Evolutionary conservation across 2,329 filamentous ascomycete genomes (phyloP).

Genomic region (Apiospora phragmitis): DNA sequence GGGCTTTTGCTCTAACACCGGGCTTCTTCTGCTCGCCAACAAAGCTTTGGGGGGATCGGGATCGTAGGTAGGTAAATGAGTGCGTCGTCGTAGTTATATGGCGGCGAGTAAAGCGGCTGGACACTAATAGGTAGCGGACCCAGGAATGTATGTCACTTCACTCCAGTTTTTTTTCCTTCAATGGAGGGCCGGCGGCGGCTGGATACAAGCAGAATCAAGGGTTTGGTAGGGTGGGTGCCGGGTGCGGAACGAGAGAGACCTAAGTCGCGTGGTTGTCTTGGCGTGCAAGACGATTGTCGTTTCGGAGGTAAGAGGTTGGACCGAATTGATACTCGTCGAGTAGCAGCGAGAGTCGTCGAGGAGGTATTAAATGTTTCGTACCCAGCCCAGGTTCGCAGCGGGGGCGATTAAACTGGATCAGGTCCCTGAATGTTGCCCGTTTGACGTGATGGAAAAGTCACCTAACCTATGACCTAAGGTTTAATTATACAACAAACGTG

Average conservation of each 20-base stretch:
- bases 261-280: neutral
- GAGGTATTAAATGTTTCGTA: conserved; percentile 1
- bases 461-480: neutral
- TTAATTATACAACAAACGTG: conserved; percentile 2
- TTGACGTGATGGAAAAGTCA: neutral
- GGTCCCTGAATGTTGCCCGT: neutral
- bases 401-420: neutral
- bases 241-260: neutral
- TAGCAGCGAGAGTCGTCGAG: neutral
- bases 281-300: neutral
- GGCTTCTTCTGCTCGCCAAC: neutral
- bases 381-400: neutral
- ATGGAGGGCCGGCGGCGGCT: neutral
- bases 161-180: neutral
- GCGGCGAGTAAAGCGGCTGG: neutral
- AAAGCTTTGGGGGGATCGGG: neutral
- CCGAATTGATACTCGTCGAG: neutral
- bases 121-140: neutral
- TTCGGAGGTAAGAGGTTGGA: neutral
- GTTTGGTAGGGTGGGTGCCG: neutral
- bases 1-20: neutral
- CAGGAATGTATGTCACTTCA: neutral
- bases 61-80: neutral
- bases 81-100: conserved; percentile 2
- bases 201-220: neutral